These are phyloP conservation scores for Suillus fuscotomentosus DNA, from an alignment of 768 basidiomycete genomes.

Conservation along the genomic window DNA sequence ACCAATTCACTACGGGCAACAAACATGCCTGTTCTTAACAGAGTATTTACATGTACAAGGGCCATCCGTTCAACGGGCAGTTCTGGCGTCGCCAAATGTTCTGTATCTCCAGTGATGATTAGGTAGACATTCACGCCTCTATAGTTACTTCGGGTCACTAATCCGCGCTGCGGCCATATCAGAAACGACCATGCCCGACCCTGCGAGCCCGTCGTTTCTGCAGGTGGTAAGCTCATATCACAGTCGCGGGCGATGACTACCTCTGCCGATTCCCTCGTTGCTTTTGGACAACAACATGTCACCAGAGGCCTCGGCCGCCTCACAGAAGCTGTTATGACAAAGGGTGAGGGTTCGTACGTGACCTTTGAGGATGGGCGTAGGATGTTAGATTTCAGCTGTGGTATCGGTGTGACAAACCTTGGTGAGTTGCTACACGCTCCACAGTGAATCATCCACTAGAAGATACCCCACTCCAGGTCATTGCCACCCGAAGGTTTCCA, in stretches of 20 bases:
- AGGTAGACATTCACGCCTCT: background rate
- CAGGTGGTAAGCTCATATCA: background rate
- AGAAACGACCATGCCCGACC: background rate
- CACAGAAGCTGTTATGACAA: slow-evolving; percentile 57
- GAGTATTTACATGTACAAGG: slow-evolving; percentile 1
- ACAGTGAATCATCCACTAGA: background rate
- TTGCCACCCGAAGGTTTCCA: slow-evolving; percentile 83
- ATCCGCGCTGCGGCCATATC: background rate
- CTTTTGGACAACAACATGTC: slow-evolving; percentile 44
- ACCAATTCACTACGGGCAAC: background rate
- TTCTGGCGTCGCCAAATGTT: background rate
- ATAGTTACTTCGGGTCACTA: background rate
- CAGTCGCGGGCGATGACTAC: slow-evolving; percentile 20
- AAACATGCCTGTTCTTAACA: slow-evolving; percentile 6
- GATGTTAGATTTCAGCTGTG: slow-evolving; percentile 83
- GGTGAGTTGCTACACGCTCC: slow-evolving; percentile 42
- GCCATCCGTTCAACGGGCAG: slow-evolving; percentile 1
- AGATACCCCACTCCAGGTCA: slow-evolving; percentile 52
- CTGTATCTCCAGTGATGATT: too few relatives aligned
- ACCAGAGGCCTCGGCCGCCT: slow-evolving; percentile 42
- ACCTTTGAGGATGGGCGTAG: slow-evolving; percentile 68
- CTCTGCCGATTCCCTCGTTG: slow-evolving; percentile 22
- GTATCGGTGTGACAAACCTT: slow-evolving; percentile 85
- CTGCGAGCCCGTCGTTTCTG: background rate
- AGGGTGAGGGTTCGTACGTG: slow-evolving; percentile 74